phyloP scores from a whole-genome alignment of 2,329 filamentous ascomycete genomes.

The Emmonsiellopsis sp. region DNA sequence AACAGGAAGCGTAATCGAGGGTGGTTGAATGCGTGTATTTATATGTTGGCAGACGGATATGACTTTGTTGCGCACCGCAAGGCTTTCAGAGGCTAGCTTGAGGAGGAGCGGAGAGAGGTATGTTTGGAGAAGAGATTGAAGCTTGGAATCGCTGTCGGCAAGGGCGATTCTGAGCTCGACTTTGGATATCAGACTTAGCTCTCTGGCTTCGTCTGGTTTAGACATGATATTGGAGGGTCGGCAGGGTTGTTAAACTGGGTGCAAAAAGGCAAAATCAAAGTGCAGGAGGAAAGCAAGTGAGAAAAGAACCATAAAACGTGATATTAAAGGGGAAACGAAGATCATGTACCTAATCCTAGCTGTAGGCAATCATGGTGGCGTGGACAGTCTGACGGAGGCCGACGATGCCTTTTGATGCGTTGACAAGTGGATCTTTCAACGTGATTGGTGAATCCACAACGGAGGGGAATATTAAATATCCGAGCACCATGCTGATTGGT shows the following conservation, averaged over 20 bases:
- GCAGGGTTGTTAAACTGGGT: neutral
- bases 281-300: neutral
- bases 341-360: neutral
- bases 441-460: neutral
- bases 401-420: neutral
- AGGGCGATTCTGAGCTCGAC: slow-evolving; percentile 77
- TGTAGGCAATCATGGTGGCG: slow-evolving; percentile 1
- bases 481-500: neutral
- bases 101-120: slow-evolving; percentile 76
- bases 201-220: slow-evolving; percentile 39
- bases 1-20: slow-evolving; percentile 69
- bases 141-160: slow-evolving; percentile 72
- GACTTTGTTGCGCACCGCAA: slow-evolving; percentile 70
- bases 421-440: neutral
- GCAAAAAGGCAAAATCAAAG: neutral
- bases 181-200: slow-evolving; percentile 73
- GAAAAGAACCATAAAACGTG: neutral
- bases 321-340: neutral
- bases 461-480: neutral
- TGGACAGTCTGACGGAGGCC: neutral
- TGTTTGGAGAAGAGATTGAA: slow-evolving; percentile 65
- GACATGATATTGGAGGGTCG: neutral
- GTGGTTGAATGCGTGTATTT: slow-evolving; percentile 53
- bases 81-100: slow-evolving; percentile 74
- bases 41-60: slow-evolving; percentile 63